Evolutionary conservation across 495 filamentous ascomycete species (phyloP).

Genomic region (Neurospora sp.): DNA sequence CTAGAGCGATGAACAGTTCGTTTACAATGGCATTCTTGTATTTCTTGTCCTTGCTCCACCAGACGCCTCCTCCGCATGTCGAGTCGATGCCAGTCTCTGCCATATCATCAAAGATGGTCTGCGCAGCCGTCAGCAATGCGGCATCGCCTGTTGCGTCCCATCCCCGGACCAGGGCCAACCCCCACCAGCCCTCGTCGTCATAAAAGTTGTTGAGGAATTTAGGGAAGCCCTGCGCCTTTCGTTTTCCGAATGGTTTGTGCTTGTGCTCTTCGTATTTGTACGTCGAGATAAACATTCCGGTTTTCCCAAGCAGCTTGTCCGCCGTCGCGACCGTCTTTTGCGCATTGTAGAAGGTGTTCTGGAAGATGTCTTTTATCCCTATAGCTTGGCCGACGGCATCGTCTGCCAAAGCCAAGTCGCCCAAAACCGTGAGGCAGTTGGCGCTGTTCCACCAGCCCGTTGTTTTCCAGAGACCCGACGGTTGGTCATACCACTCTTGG

Average conservation of each 20-base stretch:
- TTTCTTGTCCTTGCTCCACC: conserved; percentile 51
- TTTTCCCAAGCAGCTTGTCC: conserved; percentile 18
- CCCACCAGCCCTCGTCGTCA: conserved; percentile 70
- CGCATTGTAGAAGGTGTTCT: conserved; percentile 33
- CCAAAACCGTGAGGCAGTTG: conserved; percentile 54
- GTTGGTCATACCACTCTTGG: conserved; percentile 52
- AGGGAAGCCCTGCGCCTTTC: conserved; percentile 24
- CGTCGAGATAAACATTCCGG: conserved; percentile 22
- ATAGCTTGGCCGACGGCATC: conserved; percentile 16
- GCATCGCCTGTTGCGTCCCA: conserved; percentile 50
- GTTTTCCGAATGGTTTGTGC: neutral
- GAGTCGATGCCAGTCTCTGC: conserved; percentile 41
- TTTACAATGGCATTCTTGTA: conserved; percentile 68
- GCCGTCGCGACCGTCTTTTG: conserved; percentile 22
- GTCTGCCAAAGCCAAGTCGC: conserved; percentile 45
- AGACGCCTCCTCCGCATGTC: conserved; percentile 54
- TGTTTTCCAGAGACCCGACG: conserved; percentile 54
- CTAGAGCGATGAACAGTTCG: conserved; percentile 61
- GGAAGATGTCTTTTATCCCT: conserved; percentile 26
- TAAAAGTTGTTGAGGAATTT: conserved; percentile 55
- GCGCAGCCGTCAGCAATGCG: conserved; percentile 45
- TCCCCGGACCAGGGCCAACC: conserved; percentile 52
- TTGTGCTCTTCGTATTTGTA: conserved; percentile 15
- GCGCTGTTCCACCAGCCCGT: conserved; percentile 71
- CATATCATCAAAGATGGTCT: conserved; percentile 53